phyloP scores from a whole-genome alignment of 768 basidiomycete species.

The Pulveroboletus sp. region DNA sequence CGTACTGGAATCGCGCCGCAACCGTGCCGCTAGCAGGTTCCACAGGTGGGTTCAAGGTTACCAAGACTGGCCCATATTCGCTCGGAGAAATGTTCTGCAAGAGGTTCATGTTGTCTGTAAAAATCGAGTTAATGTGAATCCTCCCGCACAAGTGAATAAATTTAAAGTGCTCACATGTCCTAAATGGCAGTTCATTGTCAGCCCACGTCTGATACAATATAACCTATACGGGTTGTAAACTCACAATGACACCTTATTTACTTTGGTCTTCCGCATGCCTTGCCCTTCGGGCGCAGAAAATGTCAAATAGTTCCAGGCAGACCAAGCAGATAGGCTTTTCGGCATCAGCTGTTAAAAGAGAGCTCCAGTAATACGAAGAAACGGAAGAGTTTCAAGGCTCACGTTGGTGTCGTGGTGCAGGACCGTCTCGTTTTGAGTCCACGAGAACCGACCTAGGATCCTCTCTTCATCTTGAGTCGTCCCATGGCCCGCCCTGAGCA shows the following conservation, averaged over 20 bases:
- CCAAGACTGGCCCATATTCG: slow-evolving; percentile 59
- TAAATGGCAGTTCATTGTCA: slow-evolving; percentile 16
- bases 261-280: slow-evolving; percentile 42
- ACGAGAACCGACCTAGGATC: slow-evolving; percentile 59
- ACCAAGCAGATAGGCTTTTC: slow-evolving; percentile 56
- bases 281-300: slow-evolving; percentile 37
- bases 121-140: not conserved
- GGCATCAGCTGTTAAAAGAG: slow-evolving; percentile 60
- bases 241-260: slow-evolving; percentile 61
- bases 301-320: slow-evolving; percentile 80
- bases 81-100: slow-evolving; percentile 73
- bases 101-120: slow-evolving; percentile 72
- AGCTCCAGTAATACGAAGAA: not conserved
- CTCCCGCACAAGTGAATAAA: not conserved
- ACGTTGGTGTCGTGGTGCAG: slow-evolving; percentile 65
- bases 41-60: slow-evolving; percentile 67
- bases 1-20: slow-evolving; percentile 56
- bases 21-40: slow-evolving; percentile 47
- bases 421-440: slow-evolving; percentile 66
- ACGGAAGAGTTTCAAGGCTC: slow-evolving; percentile 17
- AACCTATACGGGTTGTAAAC: slow-evolving; percentile 19
- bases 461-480: slow-evolving; percentile 51
- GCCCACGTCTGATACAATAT: not conserved
- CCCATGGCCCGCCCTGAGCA: slow-evolving; percentile 48
- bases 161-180: slow-evolving; percentile 40